phyloP scores from a whole-genome alignment of 345 rosid species.

The Toxicodendron radicans region DNA sequence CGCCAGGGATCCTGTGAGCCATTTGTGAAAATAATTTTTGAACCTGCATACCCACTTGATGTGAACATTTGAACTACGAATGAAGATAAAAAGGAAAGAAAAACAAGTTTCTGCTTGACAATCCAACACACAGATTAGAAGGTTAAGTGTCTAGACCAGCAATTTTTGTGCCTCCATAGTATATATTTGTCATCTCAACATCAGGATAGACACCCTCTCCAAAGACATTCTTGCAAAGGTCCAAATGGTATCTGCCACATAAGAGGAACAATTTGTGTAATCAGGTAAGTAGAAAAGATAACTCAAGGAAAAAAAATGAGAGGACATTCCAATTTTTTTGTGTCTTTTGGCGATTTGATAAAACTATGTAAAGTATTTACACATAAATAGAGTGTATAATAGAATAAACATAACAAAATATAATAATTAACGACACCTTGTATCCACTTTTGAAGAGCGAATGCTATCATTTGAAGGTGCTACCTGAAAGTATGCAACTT shows the following conservation, averaged over 20 bases:
- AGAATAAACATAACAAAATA: background rate
- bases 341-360: slow-evolving; percentile 1
- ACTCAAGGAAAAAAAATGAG: background rate
- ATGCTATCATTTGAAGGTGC: slow-evolving; percentile 81
- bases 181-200: slow-evolving; percentile 68
- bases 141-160: slow-evolving; percentile 48
- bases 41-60: slow-evolving; percentile 42
- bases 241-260: slow-evolving; percentile 70
- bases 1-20: slow-evolving; percentile 99
- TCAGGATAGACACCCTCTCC: slow-evolving; percentile 70
- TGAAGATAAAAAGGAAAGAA: background rate
- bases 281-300: slow-evolving; percentile 1
- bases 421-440: slow-evolving; percentile 38
- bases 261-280: background rate
- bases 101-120: background rate
- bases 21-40: slow-evolving; percentile 79
- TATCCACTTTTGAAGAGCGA: slow-evolving; percentile 79
- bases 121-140: slow-evolving; percentile 13
- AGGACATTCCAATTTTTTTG: background rate
- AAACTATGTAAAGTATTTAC: background rate
- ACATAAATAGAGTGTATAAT: background rate
- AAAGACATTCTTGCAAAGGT: slow-evolving; percentile 76
- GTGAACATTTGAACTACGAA: background rate
- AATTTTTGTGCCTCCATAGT: slow-evolving; percentile 80
- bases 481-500: slow-evolving; percentile 89